These are phyloP conservation scores for Apiospora saccharicola DNA, from an alignment of 2,329 filamentous ascomycete genomes.

Conservation along the genomic window DNA sequence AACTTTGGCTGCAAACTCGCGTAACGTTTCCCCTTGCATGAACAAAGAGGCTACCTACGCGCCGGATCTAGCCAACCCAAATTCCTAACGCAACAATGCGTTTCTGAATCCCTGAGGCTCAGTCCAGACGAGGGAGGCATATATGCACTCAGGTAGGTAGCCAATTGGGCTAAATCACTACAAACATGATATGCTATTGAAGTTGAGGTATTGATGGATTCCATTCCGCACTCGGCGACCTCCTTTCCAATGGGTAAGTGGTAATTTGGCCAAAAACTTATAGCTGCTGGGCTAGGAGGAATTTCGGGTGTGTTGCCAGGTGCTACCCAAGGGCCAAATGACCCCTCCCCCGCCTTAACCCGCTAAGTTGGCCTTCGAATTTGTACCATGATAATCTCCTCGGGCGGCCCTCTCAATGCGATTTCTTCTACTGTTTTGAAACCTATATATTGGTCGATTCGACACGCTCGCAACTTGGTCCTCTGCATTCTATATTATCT, in stretches of 20 bases:
- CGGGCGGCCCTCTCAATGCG: background rate
- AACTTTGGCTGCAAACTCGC: background rate
- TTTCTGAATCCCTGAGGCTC: background rate
- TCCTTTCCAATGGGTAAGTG: background rate
- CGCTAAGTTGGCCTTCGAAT: constrained; percentile 17
- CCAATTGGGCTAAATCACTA: background rate
- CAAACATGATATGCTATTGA: background rate
- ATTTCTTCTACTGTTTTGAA: constrained; percentile 14
- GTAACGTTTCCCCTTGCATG: background rate
- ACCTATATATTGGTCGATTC: constrained; percentile 5
- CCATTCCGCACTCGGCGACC: background rate
- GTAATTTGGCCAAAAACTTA: background rate
- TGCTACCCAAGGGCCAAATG: constrained; percentile 6
- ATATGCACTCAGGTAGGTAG: too few species aligned
- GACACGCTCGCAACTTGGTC: background rate
- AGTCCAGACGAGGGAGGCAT: background rate
- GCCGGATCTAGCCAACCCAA: background rate
- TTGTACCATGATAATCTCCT: constrained; percentile 20
- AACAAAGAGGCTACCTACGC: background rate
- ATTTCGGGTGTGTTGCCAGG: constrained; percentile 16
- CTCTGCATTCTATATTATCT: constrained; percentile 2
- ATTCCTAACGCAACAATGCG: background rate
- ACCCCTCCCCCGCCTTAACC: constrained; percentile 17
- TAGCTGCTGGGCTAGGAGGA: background rate
- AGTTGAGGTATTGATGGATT: background rate